These are phyloP conservation scores for Tulasnella sp. DNA, from an alignment of 768 basidiomycete species.

Conservation along the genomic window DNA sequence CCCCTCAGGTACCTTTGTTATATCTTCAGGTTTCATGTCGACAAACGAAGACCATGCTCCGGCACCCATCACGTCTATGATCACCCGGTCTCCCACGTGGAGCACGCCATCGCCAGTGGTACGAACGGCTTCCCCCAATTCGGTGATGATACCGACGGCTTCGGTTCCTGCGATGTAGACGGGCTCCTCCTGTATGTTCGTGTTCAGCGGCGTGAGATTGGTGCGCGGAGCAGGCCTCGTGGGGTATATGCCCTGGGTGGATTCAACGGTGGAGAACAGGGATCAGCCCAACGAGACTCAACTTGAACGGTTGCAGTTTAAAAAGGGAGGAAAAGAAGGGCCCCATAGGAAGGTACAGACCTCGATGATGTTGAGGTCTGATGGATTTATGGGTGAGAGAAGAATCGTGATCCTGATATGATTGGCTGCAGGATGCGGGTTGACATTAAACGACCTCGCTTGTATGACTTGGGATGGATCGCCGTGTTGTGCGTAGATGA, in stretches of 20 bases:
- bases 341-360: too few species aligned
- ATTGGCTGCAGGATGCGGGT: conserved; percentile 42
- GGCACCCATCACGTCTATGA: conserved; percentile 54
- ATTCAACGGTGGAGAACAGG: conserved; percentile 28
- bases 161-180: conserved; percentile 58
- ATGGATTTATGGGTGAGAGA: conserved; percentile 68
- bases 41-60: conserved; percentile 63
- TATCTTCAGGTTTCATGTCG: conserved; percentile 43
- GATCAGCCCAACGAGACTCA: neutral
- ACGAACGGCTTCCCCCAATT: conserved; percentile 44
- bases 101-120: conserved; percentile 26
- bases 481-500: conserved; percentile 30
- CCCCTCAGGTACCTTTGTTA: conserved; percentile 44
- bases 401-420: conserved; percentile 56
- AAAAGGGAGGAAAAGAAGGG: too few species aligned
- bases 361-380: conserved; percentile 35
- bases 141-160: conserved; percentile 54
- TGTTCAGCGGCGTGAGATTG: conserved; percentile 24
- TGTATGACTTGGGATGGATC: conserved; percentile 50
- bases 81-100: conserved; percentile 56
- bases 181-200: conserved; percentile 8
- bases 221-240: conserved; percentile 35
- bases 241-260: conserved; percentile 76
- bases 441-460: conserved; percentile 39
- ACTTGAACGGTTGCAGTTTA: neutral